Evolutionary conservation across 1,284 basidiomycete genomes (phyloP).

Genomic region (Leccinum griseonigrum): DNA sequence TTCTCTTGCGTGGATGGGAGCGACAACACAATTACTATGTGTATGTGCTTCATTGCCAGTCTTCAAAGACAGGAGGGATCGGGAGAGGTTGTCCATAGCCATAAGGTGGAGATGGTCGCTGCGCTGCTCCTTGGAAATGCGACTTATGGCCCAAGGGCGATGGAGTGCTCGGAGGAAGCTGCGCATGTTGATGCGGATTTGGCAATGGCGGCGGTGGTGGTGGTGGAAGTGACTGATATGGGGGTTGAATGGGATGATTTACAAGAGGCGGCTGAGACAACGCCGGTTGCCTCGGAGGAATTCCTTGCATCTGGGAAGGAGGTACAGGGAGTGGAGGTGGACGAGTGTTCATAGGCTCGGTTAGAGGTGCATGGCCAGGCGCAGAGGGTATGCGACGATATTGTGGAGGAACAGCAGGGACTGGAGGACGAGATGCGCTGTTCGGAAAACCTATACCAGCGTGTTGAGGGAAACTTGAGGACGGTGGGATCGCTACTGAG

Average conservation of each 20-base stretch:
- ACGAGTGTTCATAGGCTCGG: conserved; percentile 17
- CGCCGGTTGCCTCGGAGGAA: conserved; percentile 30
- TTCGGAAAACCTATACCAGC: conserved; percentile 18
- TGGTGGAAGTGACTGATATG: conserved; percentile 34
- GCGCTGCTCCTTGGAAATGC: conserved; percentile 43
- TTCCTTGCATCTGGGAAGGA: conserved; percentile 25
- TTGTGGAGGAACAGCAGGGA: conserved; percentile 21
- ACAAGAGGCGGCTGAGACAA: conserved; percentile 41
- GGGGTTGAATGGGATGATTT: conserved; percentile 33
- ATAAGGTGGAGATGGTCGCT: conserved; percentile 38
- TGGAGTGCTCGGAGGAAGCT: conserved; percentile 31
- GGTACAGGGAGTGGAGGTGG: conserved; percentile 32
- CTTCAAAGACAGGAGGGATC: conserved; percentile 19
- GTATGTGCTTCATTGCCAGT: conserved; percentile 27
- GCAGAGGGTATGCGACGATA: conserved; percentile 30
- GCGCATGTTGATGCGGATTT: conserved; percentile 23
- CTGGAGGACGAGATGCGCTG: conserved; percentile 19
- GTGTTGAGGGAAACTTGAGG: conserved; percentile 32
- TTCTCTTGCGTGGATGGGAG: neutral
- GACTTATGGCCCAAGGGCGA: conserved; percentile 26
- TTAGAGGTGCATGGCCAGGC: conserved; percentile 24
- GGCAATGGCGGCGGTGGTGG: conserved; percentile 37
- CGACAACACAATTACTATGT: conserved; percentile 14
- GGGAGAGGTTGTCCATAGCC: conserved; percentile 29
- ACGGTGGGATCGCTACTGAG: conserved; percentile 36